These are phyloP conservation scores for Trypanosoma cruzi DNA, from an alignment of 208 protist species.

Conservation along the genomic window DNA sequence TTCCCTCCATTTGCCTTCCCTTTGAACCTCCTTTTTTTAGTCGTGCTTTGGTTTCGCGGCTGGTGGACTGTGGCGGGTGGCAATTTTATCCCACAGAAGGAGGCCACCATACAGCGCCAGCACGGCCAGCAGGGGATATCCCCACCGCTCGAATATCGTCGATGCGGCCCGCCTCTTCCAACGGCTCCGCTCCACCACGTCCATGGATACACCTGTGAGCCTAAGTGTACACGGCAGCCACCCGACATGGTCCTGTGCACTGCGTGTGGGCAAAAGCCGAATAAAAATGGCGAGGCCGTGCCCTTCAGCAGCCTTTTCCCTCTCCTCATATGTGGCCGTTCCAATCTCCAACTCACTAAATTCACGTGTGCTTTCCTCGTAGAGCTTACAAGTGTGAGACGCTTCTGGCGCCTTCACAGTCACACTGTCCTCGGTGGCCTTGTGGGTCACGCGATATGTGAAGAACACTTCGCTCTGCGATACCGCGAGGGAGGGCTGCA, in stretches of 20 bases:
- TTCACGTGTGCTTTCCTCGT: constrained; percentile 6
- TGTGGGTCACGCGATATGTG: constrained; percentile 11
- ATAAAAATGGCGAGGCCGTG: constrained; percentile 1
- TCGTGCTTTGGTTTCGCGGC: constrained; percentile 8
- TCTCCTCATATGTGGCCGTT: constrained; percentile 4
- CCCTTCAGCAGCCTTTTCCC: background rate
- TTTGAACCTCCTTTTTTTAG: background rate
- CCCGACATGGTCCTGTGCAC: background rate
- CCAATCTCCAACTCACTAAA: constrained; percentile 7
- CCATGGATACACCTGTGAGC: constrained; percentile 36
- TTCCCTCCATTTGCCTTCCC: background rate
- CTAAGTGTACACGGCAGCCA: constrained; percentile 31
- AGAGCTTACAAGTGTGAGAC: constrained; percentile 18
- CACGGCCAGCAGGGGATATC: constrained; percentile 43
- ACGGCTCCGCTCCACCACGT: constrained; percentile 15
- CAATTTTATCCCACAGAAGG: constrained; percentile 15
- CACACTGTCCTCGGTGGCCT: background rate
- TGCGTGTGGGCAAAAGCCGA: constrained; percentile 1
- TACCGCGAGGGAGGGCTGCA: constrained; percentile 3
- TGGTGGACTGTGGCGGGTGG: background rate
- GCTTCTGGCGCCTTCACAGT: background rate
- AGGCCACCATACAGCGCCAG: constrained; percentile 39
- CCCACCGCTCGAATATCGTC: constrained; percentile 39
- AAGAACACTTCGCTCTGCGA: constrained; percentile 19
- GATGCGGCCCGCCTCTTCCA: constrained; percentile 26